phyloP scores from a whole-genome alignment of 441 rosid genomes.

The Isatis lusitanica region DNA sequence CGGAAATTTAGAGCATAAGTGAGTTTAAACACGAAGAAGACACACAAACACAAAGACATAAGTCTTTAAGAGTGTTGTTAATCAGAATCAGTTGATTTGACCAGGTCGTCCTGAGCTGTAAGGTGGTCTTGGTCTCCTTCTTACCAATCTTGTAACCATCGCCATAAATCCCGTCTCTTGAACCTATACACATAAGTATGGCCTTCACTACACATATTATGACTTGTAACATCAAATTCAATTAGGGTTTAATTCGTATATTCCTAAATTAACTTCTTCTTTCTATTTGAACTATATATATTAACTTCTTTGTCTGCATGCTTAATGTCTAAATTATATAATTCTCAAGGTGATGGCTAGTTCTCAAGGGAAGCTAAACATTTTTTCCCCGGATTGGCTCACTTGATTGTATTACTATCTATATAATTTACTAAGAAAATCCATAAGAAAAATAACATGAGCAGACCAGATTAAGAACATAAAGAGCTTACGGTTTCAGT shows the following conservation, averaged over 20 bases:
- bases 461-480: neutral
- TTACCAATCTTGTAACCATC: slow-evolving; percentile 19
- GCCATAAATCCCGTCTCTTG: slow-evolving; percentile 32
- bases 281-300: neutral
- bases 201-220: neutral
- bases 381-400: neutral
- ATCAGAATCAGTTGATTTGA: slow-evolving; percentile 29
- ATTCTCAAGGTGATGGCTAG: neutral
- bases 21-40: neutral
- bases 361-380: neutral
- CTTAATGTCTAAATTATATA: neutral
- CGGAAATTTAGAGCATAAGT: neutral
- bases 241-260: neutral
- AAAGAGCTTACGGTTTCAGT: slow-evolving; percentile 28
- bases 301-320: neutral
- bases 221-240: slow-evolving; percentile 2
- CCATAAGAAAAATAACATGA: neutral
- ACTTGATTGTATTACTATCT: neutral
- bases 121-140: slow-evolving; percentile 31
- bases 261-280: neutral
- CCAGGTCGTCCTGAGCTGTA: slow-evolving; percentile 32
- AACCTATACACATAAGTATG: slow-evolving; percentile 22
- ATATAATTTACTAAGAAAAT: neutral
- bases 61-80: neutral
- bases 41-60: neutral